Base-by-base conservation (phyloP, 2,329 filamentous ascomycete species). In the Teratosphaeria viscida region DNA sequence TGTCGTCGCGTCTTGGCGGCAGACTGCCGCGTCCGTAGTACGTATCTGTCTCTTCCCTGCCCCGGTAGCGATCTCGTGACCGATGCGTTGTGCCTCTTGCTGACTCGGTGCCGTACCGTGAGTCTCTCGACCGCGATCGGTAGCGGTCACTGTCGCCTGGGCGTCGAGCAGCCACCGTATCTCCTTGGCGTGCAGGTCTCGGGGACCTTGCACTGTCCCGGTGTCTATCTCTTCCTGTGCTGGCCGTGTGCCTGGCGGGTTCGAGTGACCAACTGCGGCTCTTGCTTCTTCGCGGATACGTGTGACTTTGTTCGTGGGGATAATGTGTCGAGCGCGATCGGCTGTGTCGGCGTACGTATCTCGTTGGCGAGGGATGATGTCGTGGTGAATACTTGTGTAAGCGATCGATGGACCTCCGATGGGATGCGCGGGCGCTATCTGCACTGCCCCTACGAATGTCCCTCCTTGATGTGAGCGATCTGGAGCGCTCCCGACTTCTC, bases 51-150 rank as follows among this genome's bases (percentile, higher is more conserved):
- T 59, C 43, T 49, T 49, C 43, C 23, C 43, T 49, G 6, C n/a
- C 43, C 43, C 43, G 23, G 43, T 68, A 63, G 57, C 68, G 68
- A 37, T 66, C 63, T 14, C 71, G 66, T n/a, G 75, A 72, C 14
- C 68, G 63, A 59, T 64, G 65, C 65, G 69, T 71, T 53, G 72
- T 68, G 55, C 62, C 62, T 59, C 70, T 67, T 56, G 66, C 66
- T 43, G 71, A 62, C 43, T 68, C 68, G 26, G 67, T 65, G 57
- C 69, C 65, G 63, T 75, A 74, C 57, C 70, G 66, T 34, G 73
- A 74, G 53, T 77, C 75, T 61, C 64, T 66, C 14, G 76, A 78
- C 14, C 67, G 73, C 39, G 76, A 78, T 55, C 68, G 64, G 52
- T 47, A 57, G 73, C 75, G 59, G 67, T 64, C 12, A 70, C 60